Conservation (phyloP, 2,329 filamentous ascomycete species). For the Epicoccum sorghinum region DNA sequence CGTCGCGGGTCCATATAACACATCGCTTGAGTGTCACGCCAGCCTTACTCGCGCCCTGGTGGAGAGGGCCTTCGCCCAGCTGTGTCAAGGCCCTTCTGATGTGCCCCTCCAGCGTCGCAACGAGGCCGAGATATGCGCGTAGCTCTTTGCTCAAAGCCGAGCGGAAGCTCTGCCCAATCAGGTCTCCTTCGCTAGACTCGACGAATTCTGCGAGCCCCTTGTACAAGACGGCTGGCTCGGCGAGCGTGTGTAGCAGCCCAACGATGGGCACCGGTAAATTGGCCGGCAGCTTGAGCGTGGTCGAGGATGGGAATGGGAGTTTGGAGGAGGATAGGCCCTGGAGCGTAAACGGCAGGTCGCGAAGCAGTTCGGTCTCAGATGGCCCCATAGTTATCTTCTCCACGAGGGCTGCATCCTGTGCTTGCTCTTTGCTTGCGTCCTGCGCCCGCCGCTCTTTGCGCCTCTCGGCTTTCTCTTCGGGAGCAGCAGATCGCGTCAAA, state of each 20-base stretch:
- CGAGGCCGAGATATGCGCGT: slow-evolving; percentile 84
- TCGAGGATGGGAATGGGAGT: slow-evolving; percentile 73
- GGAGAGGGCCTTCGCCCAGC: slow-evolving; percentile 70
- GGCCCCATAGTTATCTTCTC: slow-evolving; percentile 33
- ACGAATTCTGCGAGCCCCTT: slow-evolving; percentile 80
- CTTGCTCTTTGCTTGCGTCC: slow-evolving; percentile 34
- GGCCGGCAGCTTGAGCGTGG: slow-evolving; percentile 75
- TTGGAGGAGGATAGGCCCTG: slow-evolving; percentile 91
- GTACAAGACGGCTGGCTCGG: slow-evolving; percentile 93
- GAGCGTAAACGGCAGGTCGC: slow-evolving; percentile 87
- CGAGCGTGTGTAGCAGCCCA: slow-evolving; percentile 84
- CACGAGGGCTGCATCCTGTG: slow-evolving; percentile 16
- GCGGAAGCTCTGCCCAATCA: slow-evolving; percentile 90
- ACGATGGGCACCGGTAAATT: slow-evolving; percentile 84
- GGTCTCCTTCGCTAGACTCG: slow-evolving; percentile 77
- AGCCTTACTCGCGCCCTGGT: slow-evolving; percentile 77
- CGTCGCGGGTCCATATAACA: slow-evolving; percentile 95
- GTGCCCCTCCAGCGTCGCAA: slow-evolving; percentile 91
- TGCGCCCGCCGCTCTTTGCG: slow-evolving; percentile 35
- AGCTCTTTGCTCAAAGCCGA: slow-evolving; percentile 86
- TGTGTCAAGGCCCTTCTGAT: slow-evolving; percentile 81
- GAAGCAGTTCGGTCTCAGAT: slow-evolving; percentile 55
- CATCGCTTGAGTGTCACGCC: slow-evolving; percentile 95
- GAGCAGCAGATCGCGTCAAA: slow-evolving; percentile 23
- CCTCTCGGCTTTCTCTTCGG: slow-evolving; percentile 32